Conservation (phyloP, 768 basidiomycete genomes). For the Suillus weaverae region DNA sequence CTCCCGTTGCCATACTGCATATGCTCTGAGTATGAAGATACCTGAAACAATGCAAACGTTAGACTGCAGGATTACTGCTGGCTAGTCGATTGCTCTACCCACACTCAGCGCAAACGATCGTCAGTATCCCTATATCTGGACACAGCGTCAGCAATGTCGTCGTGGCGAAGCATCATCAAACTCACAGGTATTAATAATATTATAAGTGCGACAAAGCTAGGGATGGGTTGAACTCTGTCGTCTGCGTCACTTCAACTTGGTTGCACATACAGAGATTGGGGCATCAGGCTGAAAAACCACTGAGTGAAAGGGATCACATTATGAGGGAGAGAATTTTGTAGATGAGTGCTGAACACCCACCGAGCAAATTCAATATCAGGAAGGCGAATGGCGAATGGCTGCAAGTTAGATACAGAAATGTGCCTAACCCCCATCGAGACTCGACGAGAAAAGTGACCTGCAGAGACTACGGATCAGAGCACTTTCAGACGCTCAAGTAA, state of each 20-base stretch:
- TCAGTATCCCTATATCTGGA: background rate
- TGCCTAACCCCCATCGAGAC: constrained; percentile 1
- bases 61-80: background rate
- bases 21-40: background rate
- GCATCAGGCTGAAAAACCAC: background rate
- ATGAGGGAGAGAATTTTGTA: background rate
- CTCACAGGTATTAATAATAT: background rate
- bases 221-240: background rate
- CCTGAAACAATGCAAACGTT: background rate
- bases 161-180: background rate
- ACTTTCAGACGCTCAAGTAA: too few relatives aligned
- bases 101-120: background rate
- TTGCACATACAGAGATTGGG: background rate
- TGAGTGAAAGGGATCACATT: background rate
- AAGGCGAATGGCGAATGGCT: background rate
- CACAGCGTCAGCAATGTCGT: background rate
- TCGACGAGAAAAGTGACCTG: constrained; percentile 42
- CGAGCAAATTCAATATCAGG: background rate
- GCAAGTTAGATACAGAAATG: background rate
- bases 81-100: background rate
- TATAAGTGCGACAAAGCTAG: background rate
- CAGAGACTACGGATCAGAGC: background rate
- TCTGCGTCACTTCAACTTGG: background rate
- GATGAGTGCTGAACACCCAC: constrained; percentile 7
- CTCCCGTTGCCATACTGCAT: background rate